Base-by-base conservation (phyloP, 305 asterid species). In the Petunia hybrid region DNA sequence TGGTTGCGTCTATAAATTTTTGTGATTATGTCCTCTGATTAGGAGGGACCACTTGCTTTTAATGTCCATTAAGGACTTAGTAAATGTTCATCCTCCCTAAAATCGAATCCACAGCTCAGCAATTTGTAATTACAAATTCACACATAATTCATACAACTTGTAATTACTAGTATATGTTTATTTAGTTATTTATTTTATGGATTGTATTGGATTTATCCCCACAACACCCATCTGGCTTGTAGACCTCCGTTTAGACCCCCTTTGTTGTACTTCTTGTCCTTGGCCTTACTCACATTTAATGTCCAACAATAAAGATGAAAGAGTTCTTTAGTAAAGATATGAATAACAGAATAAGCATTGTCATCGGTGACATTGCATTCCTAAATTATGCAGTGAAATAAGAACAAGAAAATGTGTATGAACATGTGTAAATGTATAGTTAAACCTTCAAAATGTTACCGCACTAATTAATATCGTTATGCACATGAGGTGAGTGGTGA, bases 1-100 rank as follows among this genome's bases (percentile, higher is more conserved):
- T 83, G 82, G 83, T 82, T 81, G 87, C 48, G 81, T 84, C 81
- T 53, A 87, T 88, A 84, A 80, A 63, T 12, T 79, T 74, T 79
- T 79, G 46, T 53, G 89, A 85, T 86, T 85, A 78, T 83, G 83
- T 83, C 84, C 69, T 88, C 81, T 88, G 88, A 75, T 60, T 83
- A 82, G 36, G 60, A 57, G 89, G 85, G 82, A 39, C 89, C 85
- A 82, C 87, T 4, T 41, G 40, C 76, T 77, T 79, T 42, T 74
- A 86, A 84, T 80, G 76, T 63, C 73, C 85, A 48, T 82, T 80
- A 63, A 74, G 64, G 59, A 63, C 80, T 59, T 68, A 59, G 42
- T 85, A 57, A 39, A 79, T n/a, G 66, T 51, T 53, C 81, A 77
- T 65, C 84, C 83, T 77, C 73, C 86, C 74, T 80, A 69, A 22